Conservation (phyloP, 352 stramenopile species). For the Globisporangium middletonii region DNA sequence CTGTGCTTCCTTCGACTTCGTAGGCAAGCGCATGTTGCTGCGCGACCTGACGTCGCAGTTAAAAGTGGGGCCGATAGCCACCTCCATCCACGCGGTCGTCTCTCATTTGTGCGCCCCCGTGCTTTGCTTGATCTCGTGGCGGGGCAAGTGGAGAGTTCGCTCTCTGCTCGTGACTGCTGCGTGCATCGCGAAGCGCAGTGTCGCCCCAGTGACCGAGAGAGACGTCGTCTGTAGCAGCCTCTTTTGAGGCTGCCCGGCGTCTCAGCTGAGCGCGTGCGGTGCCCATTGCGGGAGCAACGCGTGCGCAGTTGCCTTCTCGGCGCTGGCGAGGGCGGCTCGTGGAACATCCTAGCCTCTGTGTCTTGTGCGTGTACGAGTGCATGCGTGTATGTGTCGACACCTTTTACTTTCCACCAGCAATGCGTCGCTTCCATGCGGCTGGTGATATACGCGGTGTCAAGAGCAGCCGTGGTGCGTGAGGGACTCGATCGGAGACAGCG, state of each 20-base stretch:
- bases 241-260: conserved; percentile 11
- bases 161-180: background rate
- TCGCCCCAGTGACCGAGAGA: conserved; percentile 17
- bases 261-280: conserved; percentile 28
- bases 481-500: conserved; percentile 15
- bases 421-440: conserved; percentile 31
- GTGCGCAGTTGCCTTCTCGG: conserved; percentile 36
- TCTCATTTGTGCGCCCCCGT: conserved; percentile 16
- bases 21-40: background rate
- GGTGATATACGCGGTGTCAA: conserved; percentile 85
- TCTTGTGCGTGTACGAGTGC: conserved; percentile 2
- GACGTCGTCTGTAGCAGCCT: conserved; percentile 4
- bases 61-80: conserved; percentile 70
- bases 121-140: conserved; percentile 21
- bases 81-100: conserved; percentile 15
- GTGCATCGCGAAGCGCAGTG: no score
- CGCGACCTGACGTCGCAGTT: conserved; percentile 48
- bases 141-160: background rate
- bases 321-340: conserved; percentile 27
- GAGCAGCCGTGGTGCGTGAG: conserved; percentile 38
- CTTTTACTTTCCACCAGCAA: conserved; percentile 68
- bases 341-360: conserved; percentile 19
- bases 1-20: background rate
- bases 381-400: conserved; percentile 23
- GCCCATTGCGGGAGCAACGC: conserved; percentile 38